Evolutionary conservation across 495 filamentous ascomycete genomes (phyloP), one percentile per base, ranked within the genome.

Genomic region (Darksidea phi): DNA sequence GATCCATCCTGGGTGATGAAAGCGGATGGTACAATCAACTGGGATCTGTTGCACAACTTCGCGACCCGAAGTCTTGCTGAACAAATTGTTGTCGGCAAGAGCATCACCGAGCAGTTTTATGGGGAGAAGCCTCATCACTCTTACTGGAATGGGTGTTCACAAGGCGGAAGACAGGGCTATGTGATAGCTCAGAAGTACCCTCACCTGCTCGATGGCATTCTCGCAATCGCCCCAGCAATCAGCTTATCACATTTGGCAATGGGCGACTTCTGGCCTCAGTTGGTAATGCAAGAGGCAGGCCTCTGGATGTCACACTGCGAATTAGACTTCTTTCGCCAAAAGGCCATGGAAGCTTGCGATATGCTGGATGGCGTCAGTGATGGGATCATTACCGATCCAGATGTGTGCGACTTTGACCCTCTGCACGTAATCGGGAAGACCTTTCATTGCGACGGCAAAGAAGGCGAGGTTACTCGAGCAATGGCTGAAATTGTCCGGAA

Each of bases 281-380:
- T 67, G 5, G 59, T 59, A 1, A 72, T 72, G 72, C 54, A 67
- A 20, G 48, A 67, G 49, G 15, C 28, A 8, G 53, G 36, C 2
- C 59, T 60, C 43, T 57, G 55, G 38, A 54, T 68, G 26, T 37
- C 38, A 1, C 25, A 41, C 3, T 73, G 70, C 48, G 72, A 70
- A 54, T 48, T 70, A 18, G 57, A 70, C 6, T 59, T 46, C 12
- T 71, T 76, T 54, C 49, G 17, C 18, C 15, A 51, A 17, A 71
- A 66, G 20, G 68, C 63, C 17, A 56, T 77, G 6, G 59, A 60
- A 24, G 64, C 57, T 17, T 78, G 76, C 61, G 76, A 78, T 62
- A 42, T 53, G 57, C 57, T 76, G 10, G 76, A 77, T 67, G 76
- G 76, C 15, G 68, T 72, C 23, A 59, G 54, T 38, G 76, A 78